Evolutionary conservation across 179 eudicot species (phyloP), one percentile per base, ranked within the genome.

Genomic region (Drosera spatulata): DNA sequence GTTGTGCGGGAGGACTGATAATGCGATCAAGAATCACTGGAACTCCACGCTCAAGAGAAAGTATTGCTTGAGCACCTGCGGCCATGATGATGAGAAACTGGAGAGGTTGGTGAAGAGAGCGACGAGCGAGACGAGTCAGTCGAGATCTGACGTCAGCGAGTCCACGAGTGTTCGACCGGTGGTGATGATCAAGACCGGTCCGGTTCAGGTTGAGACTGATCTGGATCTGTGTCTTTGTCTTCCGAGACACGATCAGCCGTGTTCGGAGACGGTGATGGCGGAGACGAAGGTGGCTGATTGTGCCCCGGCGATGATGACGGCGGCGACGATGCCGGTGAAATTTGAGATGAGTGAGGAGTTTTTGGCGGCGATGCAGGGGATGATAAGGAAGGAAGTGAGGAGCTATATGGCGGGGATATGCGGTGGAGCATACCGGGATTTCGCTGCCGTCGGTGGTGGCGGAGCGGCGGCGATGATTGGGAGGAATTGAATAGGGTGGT

Each of bases 361-460:
- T 60, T 37, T 77, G 60, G 69, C 73, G 64, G 71, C 68, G 67
- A 77, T 74, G 82, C 69, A 77, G 60, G 71, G 74, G 59, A 77
- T 77, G 78, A 69, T 74, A n/a, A 77, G 59, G 65, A 74, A 61
- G 22, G 82, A 77, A 46, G 79, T 77, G 59, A 67, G 71, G 71
- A 77, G 66, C 52, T 77, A 77, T 50, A 77, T 77, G 82, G 66
- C 66, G 50, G 82, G 76, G 37, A 22, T 22, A 22, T 22, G 33
- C 33, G 33, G 33, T 22, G 33, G 33, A 22, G 33, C 1, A 22
- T 22, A 22, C 33, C 33, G 33, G 33, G 1, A 22, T 22, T 22
- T 22, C 33, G 33, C 33, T 22, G 33, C 33, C 33, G 33, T 22
- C 33, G 33, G 33, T 1, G 33, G 33, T 22, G 33, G 33, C 33